Evolutionary conservation across 2,329 filamentous ascomycete genomes (phyloP).

Genomic region (Scedosporium aurantiacum): DNA sequence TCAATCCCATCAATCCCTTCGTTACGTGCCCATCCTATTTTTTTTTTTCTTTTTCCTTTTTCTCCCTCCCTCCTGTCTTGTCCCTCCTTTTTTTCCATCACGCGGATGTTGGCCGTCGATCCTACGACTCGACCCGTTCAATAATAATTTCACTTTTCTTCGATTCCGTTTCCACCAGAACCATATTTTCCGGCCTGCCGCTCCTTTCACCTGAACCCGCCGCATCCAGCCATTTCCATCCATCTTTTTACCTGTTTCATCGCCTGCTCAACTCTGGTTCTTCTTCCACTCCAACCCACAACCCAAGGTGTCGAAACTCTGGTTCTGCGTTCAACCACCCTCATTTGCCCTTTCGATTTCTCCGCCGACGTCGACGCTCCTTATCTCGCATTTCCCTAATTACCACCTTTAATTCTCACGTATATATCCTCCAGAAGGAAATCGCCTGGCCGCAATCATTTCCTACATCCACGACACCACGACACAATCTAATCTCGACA

Average conservation of each 20-base stretch:
- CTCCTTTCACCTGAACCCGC: slow-evolving; percentile 3
- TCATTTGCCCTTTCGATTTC: neutral
- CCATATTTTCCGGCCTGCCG: neutral
- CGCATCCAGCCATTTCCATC: neutral
- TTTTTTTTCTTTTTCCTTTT: too few relatives aligned
- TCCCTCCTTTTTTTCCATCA: neutral
- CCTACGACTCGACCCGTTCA: neutral
- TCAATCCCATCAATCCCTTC: neutral
- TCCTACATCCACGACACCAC: neutral
- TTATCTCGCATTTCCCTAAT: neutral
- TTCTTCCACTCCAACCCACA: neutral
- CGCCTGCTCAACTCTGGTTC: neutral
- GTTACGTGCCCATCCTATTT: neutral
- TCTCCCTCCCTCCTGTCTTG: neutral
- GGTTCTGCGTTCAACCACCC: neutral
- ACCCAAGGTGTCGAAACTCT: neutral
- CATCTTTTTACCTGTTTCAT: neutral
- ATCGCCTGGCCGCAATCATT: neutral
- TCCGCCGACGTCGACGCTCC: neutral
- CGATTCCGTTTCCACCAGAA: neutral
- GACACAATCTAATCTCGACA: neutral
- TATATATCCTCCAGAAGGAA: neutral
- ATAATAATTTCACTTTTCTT: neutral
- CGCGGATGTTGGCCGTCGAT: neutral
- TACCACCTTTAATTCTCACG: slow-evolving; percentile 4